Base-by-base conservation (phyloP, 140 eudicot genomes). In the Bidens hawaiensis region DNA sequence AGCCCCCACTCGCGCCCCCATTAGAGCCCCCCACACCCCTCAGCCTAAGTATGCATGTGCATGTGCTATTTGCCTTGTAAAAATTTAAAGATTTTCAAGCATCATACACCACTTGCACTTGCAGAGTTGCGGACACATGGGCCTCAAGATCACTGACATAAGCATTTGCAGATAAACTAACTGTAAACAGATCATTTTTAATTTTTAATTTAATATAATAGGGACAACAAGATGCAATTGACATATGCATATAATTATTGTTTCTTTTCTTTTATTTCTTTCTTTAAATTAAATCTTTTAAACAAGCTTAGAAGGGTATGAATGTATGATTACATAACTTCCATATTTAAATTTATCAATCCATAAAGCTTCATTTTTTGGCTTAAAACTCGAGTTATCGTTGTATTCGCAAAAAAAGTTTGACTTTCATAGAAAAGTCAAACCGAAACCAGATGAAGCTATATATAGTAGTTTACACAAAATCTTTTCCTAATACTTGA, bases 41-140 rank as follows among this genome's bases (percentile, higher is more conserved):
- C n/a, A n/a, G n/a, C n/a, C n/a, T n/a, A n/a, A 61, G 56, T 50
- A 3, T 69, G 54, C 73, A 65, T 65, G 73, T 73, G 78, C 78
- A 65, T 57, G 69, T 61, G 21, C 62, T 33, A 46, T 46, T 12
- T 49, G 25, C 26, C 6, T 51, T 24, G 1, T 40, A 34, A 31
- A 17, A 9, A 14, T 52, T n/a, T 59, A 23, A 68, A 57, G 74
- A 68, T 57, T 57, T 68, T 5, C n/a, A 56, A 28, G 27, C 67
- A 47, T 70, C 70, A 61, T 23, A n/a, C 10, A 56, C 63, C 16
- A 56, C 58, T 46, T 28, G 69, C 46, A 40, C n/a, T n/a, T n/a
- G n/a, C n/a, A n/a, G n/a, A n/a, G n/a, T n/a, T n/a, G n/a, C n/a
- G n/a, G 18, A 69, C 75, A 69, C 75, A 69, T 69, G 75, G 75